Percentiles rank a stretch among this genome's conserved stretches.
phyloP scores from a whole-genome alignment of 1,139 yeast genomes.

The Candida pseudoviswanathii region DNA sequence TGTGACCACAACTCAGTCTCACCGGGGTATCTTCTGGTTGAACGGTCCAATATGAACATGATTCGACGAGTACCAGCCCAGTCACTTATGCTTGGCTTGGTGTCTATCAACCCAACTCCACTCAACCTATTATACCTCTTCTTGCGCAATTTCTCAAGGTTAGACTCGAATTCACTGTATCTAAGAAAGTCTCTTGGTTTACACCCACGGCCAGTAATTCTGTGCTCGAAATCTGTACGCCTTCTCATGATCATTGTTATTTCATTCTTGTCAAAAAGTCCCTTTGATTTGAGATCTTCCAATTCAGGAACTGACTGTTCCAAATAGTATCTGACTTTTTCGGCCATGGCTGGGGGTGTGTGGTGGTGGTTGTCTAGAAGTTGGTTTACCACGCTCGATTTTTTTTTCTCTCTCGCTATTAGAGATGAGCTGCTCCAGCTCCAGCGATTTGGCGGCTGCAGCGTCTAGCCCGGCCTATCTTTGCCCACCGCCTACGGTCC shows the following conservation, averaged over 20 bases:
- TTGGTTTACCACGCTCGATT: constrained; percentile 3
- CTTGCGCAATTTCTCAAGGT: constrained; percentile 74
- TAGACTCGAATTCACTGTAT: constrained; percentile 80
- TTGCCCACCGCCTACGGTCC: no score
- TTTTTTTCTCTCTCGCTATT: no score
- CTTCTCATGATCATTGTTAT: constrained; percentile 85
- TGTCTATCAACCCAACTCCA: constrained; percentile 51
- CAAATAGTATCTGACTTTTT: constrained; percentile 73
- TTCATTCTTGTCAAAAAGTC: constrained; percentile 79
- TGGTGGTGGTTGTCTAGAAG: constrained; percentile 1
- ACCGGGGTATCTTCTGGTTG: constrained; percentile 76
- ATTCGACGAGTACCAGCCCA: constrained; percentile 88
- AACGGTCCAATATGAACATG: constrained; percentile 81
- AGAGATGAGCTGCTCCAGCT: no score
- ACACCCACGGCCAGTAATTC: constrained; percentile 83
- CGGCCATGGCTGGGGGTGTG: constrained; percentile 52
- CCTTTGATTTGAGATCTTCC: constrained; percentile 81
- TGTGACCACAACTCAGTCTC: constrained; percentile 78
- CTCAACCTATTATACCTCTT: constrained; percentile 70
- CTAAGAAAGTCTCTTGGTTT: constrained; percentile 74
- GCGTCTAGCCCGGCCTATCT: no score
- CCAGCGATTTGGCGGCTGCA: no score
- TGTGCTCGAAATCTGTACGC: constrained; percentile 93
- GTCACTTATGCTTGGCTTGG: constrained; percentile 69
- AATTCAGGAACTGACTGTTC: constrained; percentile 91